Evolutionary conservation across 1,139 yeast species (phyloP), one percentile per base, ranked within the genome.

Genomic region (Kazachstania sp.): DNA sequence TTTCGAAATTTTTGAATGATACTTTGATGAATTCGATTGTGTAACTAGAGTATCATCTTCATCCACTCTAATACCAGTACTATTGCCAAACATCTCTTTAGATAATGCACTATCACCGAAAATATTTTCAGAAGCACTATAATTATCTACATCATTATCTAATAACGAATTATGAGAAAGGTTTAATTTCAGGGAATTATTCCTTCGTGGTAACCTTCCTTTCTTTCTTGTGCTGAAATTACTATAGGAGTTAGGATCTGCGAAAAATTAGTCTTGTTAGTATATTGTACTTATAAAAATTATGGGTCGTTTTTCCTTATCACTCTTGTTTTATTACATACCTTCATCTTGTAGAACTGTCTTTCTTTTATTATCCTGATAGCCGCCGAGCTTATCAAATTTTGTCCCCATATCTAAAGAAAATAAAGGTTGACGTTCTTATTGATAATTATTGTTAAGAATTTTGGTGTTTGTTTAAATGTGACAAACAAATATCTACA

Each of bases 161-260:
- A 59, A 15, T 7, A 59, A 41, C 6, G 52, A 44, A 43, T 61
- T 59, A 39, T 57, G 57, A 9, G 49, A 43, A 28, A 58, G 30
- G 5, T 54, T 54, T 1, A 58, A 51, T 19, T 51, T 57, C 34
- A 59, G 57, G 29, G 47, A 43, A 48, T 53, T 48, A 28, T 23
- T 23, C 5, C 28, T 23, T 7, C 8, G 28, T 23, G 28, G 8
- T 23, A 23, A 23, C 8, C 8, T 23, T 4, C 28, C 28, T 23
- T 9, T 23, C 28, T 9, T 23, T 4, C 8, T 23, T 23, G 28
- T 7, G 8, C 28, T 23, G 28, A 23, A 23, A 4, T 23, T 23
- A 9, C 28, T 23, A 23, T 23, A 23, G 6, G 28, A 23, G 28
- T 20, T 44, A n/a, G 19, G 32, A 13, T 41, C 44, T 41, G 19